Evolutionary conservation across 129 eudicot genomes (phyloP), one percentile per base, ranked within the genome.

Genomic region (Arctium lappa): DNA sequence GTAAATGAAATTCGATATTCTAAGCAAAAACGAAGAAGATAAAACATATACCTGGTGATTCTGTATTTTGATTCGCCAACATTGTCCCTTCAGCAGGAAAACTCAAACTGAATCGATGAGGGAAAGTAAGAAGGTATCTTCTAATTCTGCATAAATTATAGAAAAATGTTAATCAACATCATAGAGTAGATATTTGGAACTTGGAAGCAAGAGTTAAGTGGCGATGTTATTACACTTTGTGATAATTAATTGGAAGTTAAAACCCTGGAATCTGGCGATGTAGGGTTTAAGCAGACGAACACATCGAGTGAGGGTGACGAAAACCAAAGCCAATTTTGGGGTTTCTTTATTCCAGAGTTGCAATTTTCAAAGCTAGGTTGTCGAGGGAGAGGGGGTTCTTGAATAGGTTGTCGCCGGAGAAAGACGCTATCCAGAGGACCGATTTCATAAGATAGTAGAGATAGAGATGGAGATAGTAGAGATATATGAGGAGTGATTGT

Each of bases 1-100:
- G 5, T 34, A 56, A 44, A 71, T 8, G 69, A 69, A 39, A 69
- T 62, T 38, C 12, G 32, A 34, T 22, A 22, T 22, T 22, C 27
- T 22, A 22, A 76, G 4, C 1, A 29, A 29, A 29, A 6, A 66
- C 5, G 34, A 6, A 15, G 15, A 39, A 15, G 63, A 79, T n/a
- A 38, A 18, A 13, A 27, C 9, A 53, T 11, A 8, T 84, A 79
- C 87, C 87, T 65, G 68, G 71, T 84, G 87, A 73, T 3, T 79
- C 80, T 30, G 80, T 42, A 32, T 79, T 84, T 33, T 83, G 80
- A 29, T 84, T 79, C 40, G 79, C 80, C 10, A 84, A 79, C 87
- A 84, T 84, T 84, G 76, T 79, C 46, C 69, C 32, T 78, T 60
- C 32, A 8, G 79, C 80, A 60, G 39, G 76, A 44, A 75, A 42